Evolutionary conservation across 2,329 filamentous ascomycete species (phyloP).

Genomic region (Pestalotiopsis sp.): DNA sequence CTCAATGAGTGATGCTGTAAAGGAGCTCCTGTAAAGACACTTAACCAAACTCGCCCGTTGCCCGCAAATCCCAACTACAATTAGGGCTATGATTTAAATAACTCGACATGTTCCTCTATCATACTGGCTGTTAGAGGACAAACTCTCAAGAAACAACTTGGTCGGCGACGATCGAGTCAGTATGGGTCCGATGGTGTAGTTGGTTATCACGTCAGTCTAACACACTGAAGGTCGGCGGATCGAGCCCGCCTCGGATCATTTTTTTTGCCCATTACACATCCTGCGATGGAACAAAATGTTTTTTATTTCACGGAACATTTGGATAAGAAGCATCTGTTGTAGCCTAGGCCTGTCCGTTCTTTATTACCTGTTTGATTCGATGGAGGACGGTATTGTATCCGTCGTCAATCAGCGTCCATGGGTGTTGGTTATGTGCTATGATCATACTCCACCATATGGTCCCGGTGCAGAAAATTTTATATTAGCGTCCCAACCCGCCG

Average conservation of each 20-base stretch:
- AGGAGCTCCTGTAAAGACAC: too few relatives aligned
- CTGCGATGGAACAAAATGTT: background rate
- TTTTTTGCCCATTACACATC: background rate
- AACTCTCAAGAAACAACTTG: background rate
- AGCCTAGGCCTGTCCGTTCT: too few relatives aligned
- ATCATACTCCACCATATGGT: too few relatives aligned
- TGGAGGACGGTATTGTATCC: too few relatives aligned
- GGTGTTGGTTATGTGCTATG: background rate
- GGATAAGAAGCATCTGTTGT: background rate
- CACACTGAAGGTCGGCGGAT: constrained; percentile 12
- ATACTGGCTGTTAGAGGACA: background rate
- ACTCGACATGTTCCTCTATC: background rate
- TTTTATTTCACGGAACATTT: background rate
- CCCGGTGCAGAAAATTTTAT: background rate
- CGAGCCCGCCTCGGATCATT: constrained; percentile 11
- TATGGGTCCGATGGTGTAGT: constrained; percentile 12
- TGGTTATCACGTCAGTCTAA: constrained; percentile 13
- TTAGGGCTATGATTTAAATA: background rate
- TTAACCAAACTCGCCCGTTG: background rate
- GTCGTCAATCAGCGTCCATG: too few relatives aligned
- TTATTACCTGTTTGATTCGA: too few relatives aligned
- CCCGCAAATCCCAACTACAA: background rate
- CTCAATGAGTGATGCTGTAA: too few relatives aligned
- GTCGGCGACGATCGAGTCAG: constrained; percentile 5
- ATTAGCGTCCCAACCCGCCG: background rate